phyloP scores from a whole-genome alignment of 345 rosid species.

The Populus nigra region DNA sequence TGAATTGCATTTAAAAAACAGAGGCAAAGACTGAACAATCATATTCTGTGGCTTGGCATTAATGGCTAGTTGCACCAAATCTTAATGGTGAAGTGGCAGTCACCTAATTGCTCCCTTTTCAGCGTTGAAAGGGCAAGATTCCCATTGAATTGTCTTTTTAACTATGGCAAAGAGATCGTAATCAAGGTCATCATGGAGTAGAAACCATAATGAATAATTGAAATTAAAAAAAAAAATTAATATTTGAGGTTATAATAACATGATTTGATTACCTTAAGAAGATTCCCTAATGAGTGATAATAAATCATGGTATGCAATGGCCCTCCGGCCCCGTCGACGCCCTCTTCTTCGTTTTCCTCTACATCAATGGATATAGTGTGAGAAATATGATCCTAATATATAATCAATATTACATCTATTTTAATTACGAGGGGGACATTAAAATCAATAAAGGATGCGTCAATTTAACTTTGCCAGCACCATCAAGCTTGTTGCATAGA shows the following conservation, averaged over 20 bases:
- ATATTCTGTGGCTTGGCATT: not conserved
- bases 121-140: constrained; percentile 31
- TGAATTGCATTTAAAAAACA: too few relatives aligned
- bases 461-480: not conserved
- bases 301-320: not conserved
- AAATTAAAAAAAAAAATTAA: not conserved
- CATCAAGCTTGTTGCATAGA: not conserved
- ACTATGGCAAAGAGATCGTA: not conserved
- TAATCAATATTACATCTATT: too few relatives aligned
- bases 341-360: too few relatives aligned
- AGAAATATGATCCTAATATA: too few relatives aligned
- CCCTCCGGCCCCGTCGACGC: not conserved
- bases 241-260: not conserved
- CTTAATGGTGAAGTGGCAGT: not conserved
- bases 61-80: not conserved
- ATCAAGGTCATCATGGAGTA: not conserved
- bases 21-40: too few relatives aligned
- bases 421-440: not conserved
- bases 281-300: not conserved
- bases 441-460: not conserved
- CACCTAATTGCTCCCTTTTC: constrained; percentile 4
- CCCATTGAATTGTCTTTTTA: constrained; percentile 7
- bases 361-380: too few relatives aligned
- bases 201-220: constrained; percentile 8
- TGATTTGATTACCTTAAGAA: not conserved